Percentiles rank a stretch among this genome's conserved stretches.
These are phyloP conservation scores for Papiliotrema flavescens DNA, from an alignment of 1,284 basidiomycete species.

Conservation along the genomic window DNA sequence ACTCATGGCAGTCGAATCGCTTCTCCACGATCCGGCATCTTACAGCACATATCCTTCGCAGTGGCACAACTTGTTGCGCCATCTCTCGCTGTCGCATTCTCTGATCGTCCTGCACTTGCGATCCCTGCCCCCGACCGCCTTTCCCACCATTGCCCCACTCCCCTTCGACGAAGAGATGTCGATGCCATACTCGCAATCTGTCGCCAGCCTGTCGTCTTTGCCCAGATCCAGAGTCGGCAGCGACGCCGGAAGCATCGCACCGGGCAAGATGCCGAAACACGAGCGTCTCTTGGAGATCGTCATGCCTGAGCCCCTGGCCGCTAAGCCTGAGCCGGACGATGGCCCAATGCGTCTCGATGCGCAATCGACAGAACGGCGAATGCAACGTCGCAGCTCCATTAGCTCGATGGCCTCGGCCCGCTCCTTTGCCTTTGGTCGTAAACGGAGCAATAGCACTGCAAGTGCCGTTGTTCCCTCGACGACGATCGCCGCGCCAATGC, in stretches of 20 bases:
- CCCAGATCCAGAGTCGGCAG: conserved; percentile 21
- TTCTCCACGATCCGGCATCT: conserved; percentile 44
- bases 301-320: conserved; percentile 47
- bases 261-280: conserved; percentile 31
- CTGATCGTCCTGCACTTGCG: conserved; percentile 47
- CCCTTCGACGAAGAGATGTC: conserved; percentile 45
- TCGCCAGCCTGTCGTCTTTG: conserved; percentile 20
- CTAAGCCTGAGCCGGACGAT: conserved; percentile 9
- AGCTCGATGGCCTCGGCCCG: conserved; percentile 33
- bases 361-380: conserved; percentile 4
- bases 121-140: conserved; percentile 33
- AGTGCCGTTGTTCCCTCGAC: background rate
- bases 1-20: conserved; percentile 41
- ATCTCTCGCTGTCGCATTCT: conserved; percentile 46
- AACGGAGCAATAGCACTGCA: conserved; percentile 30
- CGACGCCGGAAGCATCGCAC: conserved; percentile 23
- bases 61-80: conserved; percentile 43
- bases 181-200: conserved; percentile 25
- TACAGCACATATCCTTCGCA: conserved; percentile 45
- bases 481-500: conserved; percentile 16
- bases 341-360: conserved; percentile 3
- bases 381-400: conserved; percentile 34
- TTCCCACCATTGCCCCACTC: conserved; percentile 38
- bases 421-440: conserved; percentile 33
- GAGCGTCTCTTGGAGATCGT: conserved; percentile 46